Percentiles rank a stretch among this genome's conserved stretches.
Conservation (phyloP, 2,329 filamentous ascomycete species). For the Aspergillus neoniger region DNA sequence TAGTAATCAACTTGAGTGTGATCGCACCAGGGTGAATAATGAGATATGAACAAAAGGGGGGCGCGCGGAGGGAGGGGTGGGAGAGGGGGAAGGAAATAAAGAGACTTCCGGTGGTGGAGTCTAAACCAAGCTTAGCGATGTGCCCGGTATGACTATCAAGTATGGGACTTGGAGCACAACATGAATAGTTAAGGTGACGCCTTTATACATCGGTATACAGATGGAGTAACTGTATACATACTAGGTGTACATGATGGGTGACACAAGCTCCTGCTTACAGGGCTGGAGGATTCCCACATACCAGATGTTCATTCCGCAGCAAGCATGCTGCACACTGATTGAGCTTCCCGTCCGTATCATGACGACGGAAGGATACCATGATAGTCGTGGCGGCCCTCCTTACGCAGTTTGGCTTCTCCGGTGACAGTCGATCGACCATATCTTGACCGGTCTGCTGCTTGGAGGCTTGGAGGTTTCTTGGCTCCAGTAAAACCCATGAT, state of each 20-base stretch:
- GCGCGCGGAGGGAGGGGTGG: background rate
- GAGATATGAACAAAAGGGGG: constrained; percentile 1
- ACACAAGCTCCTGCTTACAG: constrained; percentile 9
- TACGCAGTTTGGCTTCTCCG: background rate
- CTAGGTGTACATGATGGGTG: constrained; percentile 2
- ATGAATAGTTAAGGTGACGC: background rate
- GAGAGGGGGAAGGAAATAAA: background rate
- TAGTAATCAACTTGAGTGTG: background rate
- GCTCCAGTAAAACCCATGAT: background rate
- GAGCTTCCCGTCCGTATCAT: constrained; percentile 19
- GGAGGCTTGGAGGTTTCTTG: background rate
- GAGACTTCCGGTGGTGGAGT: constrained; percentile 5
- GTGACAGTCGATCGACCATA: constrained; percentile 3
- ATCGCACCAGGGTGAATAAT: background rate
- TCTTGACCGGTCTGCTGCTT: background rate
- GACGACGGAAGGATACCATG: constrained; percentile 14
- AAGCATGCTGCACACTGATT: constrained; percentile 18
- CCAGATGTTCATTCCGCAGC: constrained; percentile 20
- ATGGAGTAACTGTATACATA: background rate
- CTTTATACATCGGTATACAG: constrained; percentile 1
- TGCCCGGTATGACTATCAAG: background rate
- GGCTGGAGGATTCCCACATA: constrained; percentile 14
- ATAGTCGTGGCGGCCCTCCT: background rate
- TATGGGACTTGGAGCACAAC: background rate
- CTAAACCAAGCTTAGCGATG: constrained; percentile 5